Conservation (phyloP, 176 grass and related monocot genomes). For the Thalia dealbata region DNA sequence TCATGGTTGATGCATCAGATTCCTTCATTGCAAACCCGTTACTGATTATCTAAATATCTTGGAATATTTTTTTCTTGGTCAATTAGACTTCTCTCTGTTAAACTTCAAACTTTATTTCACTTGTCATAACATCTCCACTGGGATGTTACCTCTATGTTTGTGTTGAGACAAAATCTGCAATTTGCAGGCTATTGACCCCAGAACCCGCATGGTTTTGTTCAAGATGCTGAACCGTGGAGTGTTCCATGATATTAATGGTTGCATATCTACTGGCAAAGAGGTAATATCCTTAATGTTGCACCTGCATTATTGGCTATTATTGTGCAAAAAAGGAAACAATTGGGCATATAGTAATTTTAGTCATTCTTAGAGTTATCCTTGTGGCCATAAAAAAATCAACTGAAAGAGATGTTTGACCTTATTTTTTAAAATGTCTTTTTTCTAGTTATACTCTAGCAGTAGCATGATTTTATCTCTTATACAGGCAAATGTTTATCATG, state of each 20-base stretch:
- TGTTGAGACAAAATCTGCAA: neutral
- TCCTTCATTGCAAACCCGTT: neutral
- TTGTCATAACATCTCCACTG: neutral
- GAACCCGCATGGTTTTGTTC: constrained; percentile 92
- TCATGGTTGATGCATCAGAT: neutral
- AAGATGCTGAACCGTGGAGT: constrained; percentile 89
- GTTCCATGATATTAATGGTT: constrained; percentile 90
- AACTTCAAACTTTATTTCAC: neutral
- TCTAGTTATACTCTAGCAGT: neutral
- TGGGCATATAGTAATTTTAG: neutral
- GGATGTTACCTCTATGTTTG: neutral
- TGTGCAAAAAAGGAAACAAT: neutral
- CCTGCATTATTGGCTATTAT: neutral
- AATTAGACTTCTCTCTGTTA: neutral
- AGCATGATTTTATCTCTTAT: constrained; percentile 1
- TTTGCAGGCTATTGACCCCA: constrained; percentile 86
- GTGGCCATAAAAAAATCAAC: neutral
- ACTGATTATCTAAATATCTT: neutral
- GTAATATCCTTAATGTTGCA: constrained; percentile 18
- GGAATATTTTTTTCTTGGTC: neutral
- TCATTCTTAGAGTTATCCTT: neutral
- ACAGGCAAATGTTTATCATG: constrained; percentile 99
- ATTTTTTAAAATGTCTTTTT: neutral
- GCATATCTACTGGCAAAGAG: constrained; percentile 98
- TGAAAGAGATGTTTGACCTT: neutral